A percentile compares a stretch with the other conserved stretches of the same genome.
Conservation (phyloP, 768 basidiomycete genomes). For the Tulasnella sp. region DNA sequence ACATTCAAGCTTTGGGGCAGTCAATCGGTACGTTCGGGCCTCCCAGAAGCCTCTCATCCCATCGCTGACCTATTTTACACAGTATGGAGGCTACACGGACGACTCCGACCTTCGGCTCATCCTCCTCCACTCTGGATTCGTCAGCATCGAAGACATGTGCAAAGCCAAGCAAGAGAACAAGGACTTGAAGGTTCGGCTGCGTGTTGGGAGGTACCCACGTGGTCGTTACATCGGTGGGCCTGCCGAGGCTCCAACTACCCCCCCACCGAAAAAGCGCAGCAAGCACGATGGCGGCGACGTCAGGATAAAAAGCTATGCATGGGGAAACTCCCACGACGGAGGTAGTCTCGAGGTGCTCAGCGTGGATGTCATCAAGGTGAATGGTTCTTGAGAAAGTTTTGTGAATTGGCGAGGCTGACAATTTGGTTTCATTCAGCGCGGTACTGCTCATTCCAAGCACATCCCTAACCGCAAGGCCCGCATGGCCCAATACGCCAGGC, state of each 20-base stretch:
- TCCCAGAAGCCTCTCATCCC: background rate
- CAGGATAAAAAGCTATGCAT: conserved; percentile 23
- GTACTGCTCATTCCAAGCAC: conserved; percentile 26
- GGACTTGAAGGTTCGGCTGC: conserved; percentile 23
- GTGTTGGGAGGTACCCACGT: conserved; percentile 24
- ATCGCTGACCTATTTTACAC: conserved; percentile 2
- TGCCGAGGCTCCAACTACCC: background rate
- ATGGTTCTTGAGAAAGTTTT: background rate
- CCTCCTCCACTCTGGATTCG: conserved; percentile 25
- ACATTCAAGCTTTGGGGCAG: conserved; percentile 26
- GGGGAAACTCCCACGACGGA: conserved; percentile 28
- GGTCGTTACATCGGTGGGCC: conserved; percentile 10
- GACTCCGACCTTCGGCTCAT: conserved; percentile 28
- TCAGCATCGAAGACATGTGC: conserved; percentile 27
- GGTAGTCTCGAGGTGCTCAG: conserved; percentile 24
- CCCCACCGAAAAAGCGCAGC: background rate
- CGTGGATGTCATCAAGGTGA: conserved; percentile 22
- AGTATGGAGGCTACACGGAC: conserved; percentile 29
- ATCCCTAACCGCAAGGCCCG: conserved; percentile 27
- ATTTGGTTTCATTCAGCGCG: conserved; percentile 11
- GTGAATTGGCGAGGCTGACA: background rate
- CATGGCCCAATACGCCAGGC: conserved; percentile 26
- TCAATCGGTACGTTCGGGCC: conserved; percentile 18
- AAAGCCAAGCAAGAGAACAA: conserved; percentile 16
- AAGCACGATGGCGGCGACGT: background rate